These are phyloP conservation scores for Taphrina confusa DNA, from an alignment of 1,139 yeast species.

Conservation along the genomic window DNA sequence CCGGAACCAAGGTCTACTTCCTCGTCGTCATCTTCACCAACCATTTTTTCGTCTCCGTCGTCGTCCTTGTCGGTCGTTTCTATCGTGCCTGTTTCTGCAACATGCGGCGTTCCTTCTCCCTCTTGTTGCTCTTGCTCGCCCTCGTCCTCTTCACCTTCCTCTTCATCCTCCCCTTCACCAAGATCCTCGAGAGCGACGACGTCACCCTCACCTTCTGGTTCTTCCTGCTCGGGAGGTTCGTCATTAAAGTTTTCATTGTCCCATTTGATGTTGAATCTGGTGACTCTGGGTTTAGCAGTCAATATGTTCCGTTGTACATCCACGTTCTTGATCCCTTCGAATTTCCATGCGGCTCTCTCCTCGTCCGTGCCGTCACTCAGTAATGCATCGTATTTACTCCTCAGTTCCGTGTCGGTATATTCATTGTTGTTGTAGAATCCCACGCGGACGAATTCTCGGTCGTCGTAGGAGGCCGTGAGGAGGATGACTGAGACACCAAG, in stretches of 20 bases:
- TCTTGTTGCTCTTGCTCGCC: slow-evolving; percentile 27
- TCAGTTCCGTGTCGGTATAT: slow-evolving; percentile 48
- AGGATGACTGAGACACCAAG: slow-evolving; percentile 93
- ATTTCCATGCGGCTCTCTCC: slow-evolving; percentile 86
- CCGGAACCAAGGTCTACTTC: slow-evolving; percentile 38
- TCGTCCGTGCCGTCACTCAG: slow-evolving; percentile 59
- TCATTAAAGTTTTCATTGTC: slow-evolving; percentile 37
- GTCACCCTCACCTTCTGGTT: slow-evolving; percentile 38
- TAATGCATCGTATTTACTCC: slow-evolving; percentile 6
- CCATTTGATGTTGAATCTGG: slow-evolving; percentile 96
- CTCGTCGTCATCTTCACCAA: slow-evolving; percentile 38
- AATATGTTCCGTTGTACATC: slow-evolving; percentile 90
- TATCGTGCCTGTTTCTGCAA: not conserved
- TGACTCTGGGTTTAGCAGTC: slow-evolving; percentile 97
- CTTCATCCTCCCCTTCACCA: slow-evolving; percentile 34
- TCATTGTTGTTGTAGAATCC: slow-evolving; percentile 98
- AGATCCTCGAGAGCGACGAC: slow-evolving; percentile 34
- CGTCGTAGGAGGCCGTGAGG: slow-evolving; percentile 88
- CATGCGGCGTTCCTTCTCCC: slow-evolving; percentile 6
- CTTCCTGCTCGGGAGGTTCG: slow-evolving; percentile 38
- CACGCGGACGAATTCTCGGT: slow-evolving; percentile 90
- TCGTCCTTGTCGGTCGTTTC: slow-evolving; percentile 57
- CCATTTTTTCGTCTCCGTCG: slow-evolving; percentile 34
- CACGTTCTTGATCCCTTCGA: slow-evolving; percentile 70
- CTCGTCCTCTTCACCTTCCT: slow-evolving; percentile 15